Percentiles rank a stretch among this genome's conserved stretches.
These are phyloP conservation scores for Pythium guiyangense DNA, from an alignment of 352 stramenopile genomes.

Conservation along the genomic window DNA sequence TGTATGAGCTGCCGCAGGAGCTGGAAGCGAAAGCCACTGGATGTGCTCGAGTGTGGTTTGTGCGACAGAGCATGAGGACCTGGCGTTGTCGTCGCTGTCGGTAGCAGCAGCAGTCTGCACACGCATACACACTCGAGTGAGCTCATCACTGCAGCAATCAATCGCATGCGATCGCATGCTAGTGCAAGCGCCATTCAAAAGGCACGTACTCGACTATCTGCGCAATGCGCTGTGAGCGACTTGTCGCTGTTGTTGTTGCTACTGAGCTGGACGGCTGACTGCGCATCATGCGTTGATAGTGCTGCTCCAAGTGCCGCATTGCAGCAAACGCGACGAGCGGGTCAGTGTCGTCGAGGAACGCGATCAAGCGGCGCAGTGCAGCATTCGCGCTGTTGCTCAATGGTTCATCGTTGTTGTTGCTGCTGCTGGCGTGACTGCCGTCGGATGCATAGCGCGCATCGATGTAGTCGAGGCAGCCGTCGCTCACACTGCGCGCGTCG, in stretches of 20 bases:
- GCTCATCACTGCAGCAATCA: too few species aligned
- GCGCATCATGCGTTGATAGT: background rate
- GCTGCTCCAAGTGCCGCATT: slow-evolving; percentile 27
- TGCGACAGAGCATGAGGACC: background rate
- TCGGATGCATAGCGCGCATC: background rate
- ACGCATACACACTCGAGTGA: background rate
- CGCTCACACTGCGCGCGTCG: background rate
- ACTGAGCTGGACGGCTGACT: slow-evolving; percentile 1
- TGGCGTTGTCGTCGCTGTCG: too few species aligned
- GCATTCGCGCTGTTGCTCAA: too few species aligned
- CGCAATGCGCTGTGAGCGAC: background rate
- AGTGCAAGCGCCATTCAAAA: background rate
- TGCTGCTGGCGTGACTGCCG: background rate
- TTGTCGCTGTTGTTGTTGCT: too few species aligned
- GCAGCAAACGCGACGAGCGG: slow-evolving; percentile 38
- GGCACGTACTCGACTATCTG: slow-evolving; percentile 10
- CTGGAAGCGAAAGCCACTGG: slow-evolving; percentile 42
- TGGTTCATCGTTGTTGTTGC: background rate
- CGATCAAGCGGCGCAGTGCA: slow-evolving; percentile 12
- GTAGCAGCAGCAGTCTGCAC: slow-evolving; percentile 6
- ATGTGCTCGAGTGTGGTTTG: background rate
- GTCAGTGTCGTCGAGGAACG: slow-evolving; percentile 24
- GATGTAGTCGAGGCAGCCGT: background rate
- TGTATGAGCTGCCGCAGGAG: slow-evolving; percentile 40
- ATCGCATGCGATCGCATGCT: background rate